Conservation (phyloP, 345 rosid species). For the Citrus medica region DNA sequence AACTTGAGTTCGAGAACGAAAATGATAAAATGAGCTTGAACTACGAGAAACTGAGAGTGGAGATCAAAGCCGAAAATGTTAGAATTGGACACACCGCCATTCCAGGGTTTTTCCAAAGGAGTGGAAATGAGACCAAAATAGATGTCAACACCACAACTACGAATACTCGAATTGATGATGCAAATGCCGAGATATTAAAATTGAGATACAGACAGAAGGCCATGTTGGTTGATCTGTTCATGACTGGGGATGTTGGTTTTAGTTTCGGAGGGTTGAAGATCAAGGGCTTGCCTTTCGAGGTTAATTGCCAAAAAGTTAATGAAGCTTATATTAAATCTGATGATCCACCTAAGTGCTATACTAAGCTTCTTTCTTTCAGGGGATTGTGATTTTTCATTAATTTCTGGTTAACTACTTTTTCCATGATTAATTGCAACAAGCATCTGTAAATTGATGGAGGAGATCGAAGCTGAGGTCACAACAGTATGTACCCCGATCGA, state of each 20-base stretch:
- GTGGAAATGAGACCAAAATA: constrained; percentile 9
- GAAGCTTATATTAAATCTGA: constrained; percentile 23
- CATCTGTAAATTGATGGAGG: no score
- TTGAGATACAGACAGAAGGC: constrained; percentile 5
- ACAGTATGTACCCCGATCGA: no score
- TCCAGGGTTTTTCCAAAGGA: constrained; percentile 20
- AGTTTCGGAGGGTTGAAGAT: constrained; percentile 27
- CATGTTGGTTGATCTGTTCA: not conserved
- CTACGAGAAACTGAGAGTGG: constrained; percentile 20
- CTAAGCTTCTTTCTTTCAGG: constrained; percentile 20
- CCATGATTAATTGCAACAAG: no score
- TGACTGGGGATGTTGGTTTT: constrained; percentile 20
- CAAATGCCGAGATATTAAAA: constrained; percentile 21
- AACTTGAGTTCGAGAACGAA: constrained; percentile 25
- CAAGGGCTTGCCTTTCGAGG: constrained; percentile 18
- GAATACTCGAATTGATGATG: constrained; percentile 16
- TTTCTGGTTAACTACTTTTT: no score
- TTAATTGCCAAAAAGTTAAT: constrained; percentile 25
- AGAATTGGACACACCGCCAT: constrained; percentile 20
- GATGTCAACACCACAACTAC: not conserved
- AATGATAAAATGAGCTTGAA: constrained; percentile 18
- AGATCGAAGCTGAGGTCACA: no score
- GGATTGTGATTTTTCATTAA: not conserved
- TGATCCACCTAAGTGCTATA: constrained; percentile 23
- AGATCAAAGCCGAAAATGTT: constrained; percentile 20